Evolutionary conservation across 208 protist genomes (phyloP), one percentile per base, ranked within the genome.

Genomic region (Wallacemonas sp.): DNA sequence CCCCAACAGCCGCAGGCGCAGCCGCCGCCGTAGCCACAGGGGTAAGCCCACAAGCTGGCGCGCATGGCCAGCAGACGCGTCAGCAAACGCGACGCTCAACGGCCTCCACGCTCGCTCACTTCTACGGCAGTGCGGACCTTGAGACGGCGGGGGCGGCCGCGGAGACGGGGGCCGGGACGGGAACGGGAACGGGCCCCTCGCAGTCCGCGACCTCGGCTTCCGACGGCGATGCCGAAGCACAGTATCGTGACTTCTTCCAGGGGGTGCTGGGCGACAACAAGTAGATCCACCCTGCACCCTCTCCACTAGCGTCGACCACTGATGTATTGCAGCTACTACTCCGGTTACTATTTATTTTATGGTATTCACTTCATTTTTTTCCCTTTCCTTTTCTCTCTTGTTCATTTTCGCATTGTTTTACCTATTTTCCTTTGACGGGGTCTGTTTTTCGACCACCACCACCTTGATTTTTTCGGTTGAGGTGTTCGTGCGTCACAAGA

Each of bases 301-400:
- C 29, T 21, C 9, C 34, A 38, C 34, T 12, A 4, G 12, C 47
- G 27, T 65, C 12, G 32, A 36, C n/a, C n/a, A n/a, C n/a, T n/a
- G n/a, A n/a, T n/a, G n/a, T n/a, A n/a, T n/a, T n/a, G n/a, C n/a
- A n/a, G n/a, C n/a, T n/a, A n/a, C n/a, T n/a, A n/a, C n/a, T n/a
- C n/a, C n/a, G n/a, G n/a, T n/a, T n/a, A n/a, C n/a, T 36, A 21
- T 63, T 56, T 71, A 16, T 65, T 17, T 3, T 32, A 3, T 47
- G 17, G 54, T 43, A 1, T 56, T 8, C 36, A 8, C 65, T 63
- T 56, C 38, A 41, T 8, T 64, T 16, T 61, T 64, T 48, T 6
- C 32, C 58, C 41, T 52, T 55, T 38, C 43, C 1, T 43, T 38
- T 64, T 34, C 23, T 47, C 19, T 23, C 19, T 47, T 29, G 34